Evolutionary conservation across 2,329 filamentous ascomycete genomes (phyloP).

Genomic region (Trichoderma sp.): DNA sequence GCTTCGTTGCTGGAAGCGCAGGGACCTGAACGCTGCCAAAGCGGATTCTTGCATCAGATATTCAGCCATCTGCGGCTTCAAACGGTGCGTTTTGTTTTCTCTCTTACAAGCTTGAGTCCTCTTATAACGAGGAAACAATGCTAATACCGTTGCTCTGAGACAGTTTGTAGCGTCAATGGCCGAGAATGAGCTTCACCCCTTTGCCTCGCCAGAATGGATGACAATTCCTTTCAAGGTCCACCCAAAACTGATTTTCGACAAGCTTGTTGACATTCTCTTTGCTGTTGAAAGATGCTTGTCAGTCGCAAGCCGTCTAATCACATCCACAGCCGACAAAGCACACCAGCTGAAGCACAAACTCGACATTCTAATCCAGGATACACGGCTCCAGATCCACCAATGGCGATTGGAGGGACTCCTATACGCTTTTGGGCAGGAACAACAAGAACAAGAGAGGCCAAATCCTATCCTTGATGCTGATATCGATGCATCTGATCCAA

Average conservation of each 20-base stretch:
- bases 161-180: conserved; percentile 22
- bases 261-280: conserved; percentile 44
- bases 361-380: background rate
- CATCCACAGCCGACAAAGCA: background rate
- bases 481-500: background rate
- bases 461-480: background rate
- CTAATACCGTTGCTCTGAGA: background rate
- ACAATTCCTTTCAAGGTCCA: conserved; percentile 45
- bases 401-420: background rate
- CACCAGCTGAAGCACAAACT: background rate
- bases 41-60: conserved; percentile 21
- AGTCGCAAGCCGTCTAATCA: conserved; percentile 9
- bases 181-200: conserved; percentile 26
- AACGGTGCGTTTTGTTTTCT: background rate
- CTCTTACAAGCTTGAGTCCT: accelerated
- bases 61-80: conserved; percentile 23
- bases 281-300: conserved; percentile 8
- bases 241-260: conserved; percentile 46
- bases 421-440: background rate
- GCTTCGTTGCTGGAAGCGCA: conserved; percentile 15
- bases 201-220: conserved; percentile 46
- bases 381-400: background rate
- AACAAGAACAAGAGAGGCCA: background rate
- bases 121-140: background rate
- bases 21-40: conserved; percentile 18